Base-by-base conservation (phyloP, 1,139 yeast genomes). In the Geotrichum candidum region DNA sequence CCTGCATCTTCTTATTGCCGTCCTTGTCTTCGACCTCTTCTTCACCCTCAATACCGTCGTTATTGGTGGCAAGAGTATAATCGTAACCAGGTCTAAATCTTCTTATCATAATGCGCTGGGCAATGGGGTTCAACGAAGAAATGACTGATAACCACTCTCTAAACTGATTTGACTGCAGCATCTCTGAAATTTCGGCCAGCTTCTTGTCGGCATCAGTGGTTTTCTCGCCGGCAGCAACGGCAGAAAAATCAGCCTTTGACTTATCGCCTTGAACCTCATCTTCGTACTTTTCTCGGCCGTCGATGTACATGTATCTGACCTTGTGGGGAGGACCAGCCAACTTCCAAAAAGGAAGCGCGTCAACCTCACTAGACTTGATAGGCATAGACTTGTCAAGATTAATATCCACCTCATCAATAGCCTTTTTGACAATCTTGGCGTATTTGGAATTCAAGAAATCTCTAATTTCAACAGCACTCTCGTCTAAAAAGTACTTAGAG, bases 61-160 rank as follows among this genome's bases (percentile, higher is more conserved):
- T 60, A 11, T 89, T 82, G 0, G 98, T 90, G 0, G 99, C 99
- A 58, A 95, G 78, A 3, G 94, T 92, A 73, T 90, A 95, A 74
- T 95, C 99, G 51, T 84, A 85, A 1, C 98, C 99, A 0, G 97
- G 99, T 68, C 99, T 83, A 76, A 95, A 95, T 66, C 98, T 79
- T 71, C 99, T 83, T 1, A 88, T 82, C 51, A 91, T 72, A 1
- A 88, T 77, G 67, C 88, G 89, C 64, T 88, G 90, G 53, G 86
- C 81, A 10, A 84, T 77, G 9, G 88, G 84, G 2, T 81, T 76
- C 62, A 91, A 72, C n/a, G 85, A 81, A 0, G 97, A 88, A 4
- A 92, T 74, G 2, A 77, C 65, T 27, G 78, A 76, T 51, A 95
- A 72, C 88, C 96, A 92, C 72, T 86, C 86, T 57, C 82, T 81